Base-by-base conservation (phyloP, 2,329 filamentous ascomycete species). In the Neonectria hederae region DNA sequence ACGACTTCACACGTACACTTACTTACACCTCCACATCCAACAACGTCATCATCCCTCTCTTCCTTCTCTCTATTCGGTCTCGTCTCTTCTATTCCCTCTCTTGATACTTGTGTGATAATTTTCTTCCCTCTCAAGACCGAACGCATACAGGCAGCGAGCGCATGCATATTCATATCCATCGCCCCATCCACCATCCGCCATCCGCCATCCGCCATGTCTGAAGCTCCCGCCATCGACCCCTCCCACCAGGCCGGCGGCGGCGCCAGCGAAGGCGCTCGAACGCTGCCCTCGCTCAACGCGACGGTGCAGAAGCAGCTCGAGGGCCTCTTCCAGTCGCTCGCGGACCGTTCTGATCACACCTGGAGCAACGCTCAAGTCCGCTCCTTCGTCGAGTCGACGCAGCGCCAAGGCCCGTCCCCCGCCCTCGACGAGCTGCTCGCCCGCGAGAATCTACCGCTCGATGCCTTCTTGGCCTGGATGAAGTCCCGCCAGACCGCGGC, bases 401-500 rank as follows among this genome's bases (percentile, higher is more conserved):
- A 88, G 73, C 78, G 76, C 42, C 81, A 82, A 40, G 76, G 68
- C 35, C 65, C 80, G 21, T 76, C 73, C n/a, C 62, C 67, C 9
- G 65, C 73, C 11, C 68, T 74, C 30, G 56, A 68, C n/a, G 69
- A 66, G 8, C 66, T 76, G 32, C 72, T 77, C n/a, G 62, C 69
- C 21, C 55, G 69, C 26, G 66, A 75, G 13, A 77, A 79, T 14
- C 75, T 87, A 67, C 83, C 84, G 63, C 79, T 87, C 48, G 72
- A 77, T 48, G 79, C 74, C 59, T 89, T 89, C 69, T 72, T 88
- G 28, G 71, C 72, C n/a, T 88, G 87, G 77, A 88, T 89, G 83
- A 83, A 82, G 3, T 88, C 86, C 26, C 65, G 81, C 3, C 79
- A 81, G 13, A 79, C 81, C 59, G 79, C 82, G 45, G 78, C 80